These are phyloP conservation scores for Oldenlandia corymbosa DNA, from an alignment of 257 asterid genomes.

Conservation along the genomic window DNA sequence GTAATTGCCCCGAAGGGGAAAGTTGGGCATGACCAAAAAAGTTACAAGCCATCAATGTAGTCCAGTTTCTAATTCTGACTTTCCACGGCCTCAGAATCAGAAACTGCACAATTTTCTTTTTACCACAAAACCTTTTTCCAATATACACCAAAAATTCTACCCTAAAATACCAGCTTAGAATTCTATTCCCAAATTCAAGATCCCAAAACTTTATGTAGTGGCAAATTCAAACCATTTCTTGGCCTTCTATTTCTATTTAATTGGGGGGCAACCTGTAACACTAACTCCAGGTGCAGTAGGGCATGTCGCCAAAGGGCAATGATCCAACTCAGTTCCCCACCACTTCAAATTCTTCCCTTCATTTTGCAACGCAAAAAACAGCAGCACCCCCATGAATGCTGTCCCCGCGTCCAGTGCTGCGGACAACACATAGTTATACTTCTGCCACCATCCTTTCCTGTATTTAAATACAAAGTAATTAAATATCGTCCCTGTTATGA, in stretches of 20 bases:
- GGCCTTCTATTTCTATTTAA: constrained; percentile 41
- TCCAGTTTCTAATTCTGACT: too few relatives aligned
- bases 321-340: constrained; percentile 89
- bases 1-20: too few relatives aligned
- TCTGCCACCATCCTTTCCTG: constrained; percentile 78
- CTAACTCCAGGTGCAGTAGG: constrained; percentile 82
- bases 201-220: too few relatives aligned
- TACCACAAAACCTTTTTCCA: too few relatives aligned
- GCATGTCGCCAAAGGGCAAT: constrained; percentile 86
- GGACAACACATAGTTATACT: constrained; percentile 78
- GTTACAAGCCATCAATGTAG: too few relatives aligned
- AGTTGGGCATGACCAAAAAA: too few relatives aligned
- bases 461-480: constrained; percentile 80
- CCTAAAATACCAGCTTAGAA: too few relatives aligned
- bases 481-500: constrained; percentile 64
- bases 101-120: too few relatives aligned
- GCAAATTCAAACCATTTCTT: too few relatives aligned
- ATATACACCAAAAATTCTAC: too few relatives aligned
- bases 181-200: too few relatives aligned
- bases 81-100: too few relatives aligned
- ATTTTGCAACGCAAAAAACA: constrained; percentile 71
- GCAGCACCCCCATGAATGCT: constrained; percentile 84
- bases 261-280: constrained; percentile 74
- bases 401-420: constrained; percentile 96
- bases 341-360: constrained; percentile 64